Base-by-base conservation (phyloP, 768 basidiomycete species). In the Bullera alba region DNA sequence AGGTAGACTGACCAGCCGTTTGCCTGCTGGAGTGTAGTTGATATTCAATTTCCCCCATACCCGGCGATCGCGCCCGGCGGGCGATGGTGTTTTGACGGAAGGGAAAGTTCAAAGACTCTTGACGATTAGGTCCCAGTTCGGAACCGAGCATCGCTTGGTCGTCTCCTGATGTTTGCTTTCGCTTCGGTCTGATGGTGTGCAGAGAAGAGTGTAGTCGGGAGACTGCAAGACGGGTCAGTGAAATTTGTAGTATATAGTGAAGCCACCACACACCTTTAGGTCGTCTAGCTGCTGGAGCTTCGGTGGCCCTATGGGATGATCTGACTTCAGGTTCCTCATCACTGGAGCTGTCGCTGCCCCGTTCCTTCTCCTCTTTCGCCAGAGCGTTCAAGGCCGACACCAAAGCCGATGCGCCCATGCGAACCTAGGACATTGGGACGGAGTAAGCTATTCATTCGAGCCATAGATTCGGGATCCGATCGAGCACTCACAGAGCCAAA, bases 391-490 rank as follows among this genome's bases (percentile, higher is more conserved):
- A 34, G 19, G 67, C 67, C 4, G 67, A 69, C 17, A 69, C 49
- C 34, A 69, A 56, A 28, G 67, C 67, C 22, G 67, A 69, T 21
- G 67, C 56, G 26, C 67, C 67, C 63, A 68, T 63, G 22, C 63
- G 60, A 25, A 64, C 55, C 63, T 68, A 46, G 46, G 43, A 37
- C 14, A 16, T 15, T 23, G 30, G 27, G 45, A n/a, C 23, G 25
- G 39, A 37, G 21, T 17, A 37, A 37, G 41, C 23, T 36, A 10
- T 17, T 21, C n/a, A 41, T 44, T 19, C 32, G 23, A 12, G 32
- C 8, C 32, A 34, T 34, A n/a, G n/a, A 10, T 34, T 34, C n/a
- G 32, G n/a, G 32, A 34, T 34, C 32, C 8, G 38, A 43, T 26
- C 15, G 42, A 14, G 7, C 15, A 61, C 63, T 58, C 51, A 65